These are phyloP conservation scores for Aristolochia californica DNA, from an alignment of 164 flowering plant species.

Conservation along the genomic window DNA sequence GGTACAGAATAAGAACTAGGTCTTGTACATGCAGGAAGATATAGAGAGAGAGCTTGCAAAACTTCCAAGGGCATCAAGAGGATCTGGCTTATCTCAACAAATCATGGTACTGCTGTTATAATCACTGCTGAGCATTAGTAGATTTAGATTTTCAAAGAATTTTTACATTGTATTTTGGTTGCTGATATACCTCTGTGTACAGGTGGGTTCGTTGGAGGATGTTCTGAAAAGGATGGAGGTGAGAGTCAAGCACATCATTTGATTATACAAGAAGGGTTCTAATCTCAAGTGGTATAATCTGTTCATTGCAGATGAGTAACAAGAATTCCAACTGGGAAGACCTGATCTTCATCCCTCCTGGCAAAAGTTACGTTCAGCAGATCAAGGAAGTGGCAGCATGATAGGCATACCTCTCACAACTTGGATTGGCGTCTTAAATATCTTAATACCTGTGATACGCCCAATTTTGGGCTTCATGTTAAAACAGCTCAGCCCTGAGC, in stretches of 20 bases:
- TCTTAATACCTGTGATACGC: too few species aligned
- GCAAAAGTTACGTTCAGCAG: conserved; percentile 80
- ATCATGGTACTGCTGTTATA: conserved; percentile 46
- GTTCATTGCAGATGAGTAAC: conserved; percentile 44
- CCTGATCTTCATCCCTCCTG: conserved; percentile 87
- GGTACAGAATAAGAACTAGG: too few species aligned
- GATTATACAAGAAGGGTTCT: conserved; percentile 1
- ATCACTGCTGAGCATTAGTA: background rate
- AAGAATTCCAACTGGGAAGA: conserved; percentile 95
- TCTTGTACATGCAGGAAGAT: conserved; percentile 58
- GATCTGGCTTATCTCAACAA: conserved; percentile 45
- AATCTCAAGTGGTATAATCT: background rate
- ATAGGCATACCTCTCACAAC: conserved; percentile 4
- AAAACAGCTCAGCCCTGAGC: conserved; percentile 23
- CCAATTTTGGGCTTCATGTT: background rate
- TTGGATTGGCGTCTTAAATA: too few species aligned
- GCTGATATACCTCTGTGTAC: conserved; percentile 7
- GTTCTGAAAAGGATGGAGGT: conserved; percentile 97
- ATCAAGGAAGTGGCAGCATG: conserved; percentile 56
- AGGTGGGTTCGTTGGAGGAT: conserved; percentile 95
- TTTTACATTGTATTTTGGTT: too few species aligned
- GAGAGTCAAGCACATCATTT: background rate
- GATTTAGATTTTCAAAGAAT: too few species aligned
- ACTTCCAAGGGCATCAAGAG: conserved; percentile 52
- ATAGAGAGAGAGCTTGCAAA: conserved; percentile 66